Evolutionary conservation across 768 basidiomycete species (phyloP).

Genomic region (Pulveroboletus sp.): DNA sequence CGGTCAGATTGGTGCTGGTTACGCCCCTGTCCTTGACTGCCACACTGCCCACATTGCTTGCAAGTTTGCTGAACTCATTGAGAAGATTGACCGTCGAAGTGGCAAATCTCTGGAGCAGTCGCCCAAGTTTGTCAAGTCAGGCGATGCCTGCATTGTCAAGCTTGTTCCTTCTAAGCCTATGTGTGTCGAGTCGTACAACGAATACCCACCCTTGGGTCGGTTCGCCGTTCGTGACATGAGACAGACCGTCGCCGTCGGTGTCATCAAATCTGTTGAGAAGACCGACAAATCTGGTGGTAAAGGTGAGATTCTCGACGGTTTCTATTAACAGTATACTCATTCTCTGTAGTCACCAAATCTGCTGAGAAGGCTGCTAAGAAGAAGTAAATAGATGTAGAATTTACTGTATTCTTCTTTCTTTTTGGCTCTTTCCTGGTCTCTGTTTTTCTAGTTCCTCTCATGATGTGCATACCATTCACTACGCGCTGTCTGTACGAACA

Average conservation of each 20-base stretch:
- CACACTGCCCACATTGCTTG: conserved; percentile 99
- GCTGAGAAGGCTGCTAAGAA: conserved; percentile 96
- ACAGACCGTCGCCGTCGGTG: conserved; percentile 97
- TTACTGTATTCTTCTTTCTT: conserved; percentile 54
- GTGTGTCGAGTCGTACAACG: conserved; percentile 90
- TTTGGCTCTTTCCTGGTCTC: conserved; percentile 40
- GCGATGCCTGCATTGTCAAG: conserved; percentile 99
- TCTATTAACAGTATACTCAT: conserved; percentile 7
- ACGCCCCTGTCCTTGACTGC: conserved; percentile 98
- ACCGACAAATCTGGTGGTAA: conserved; percentile 86
- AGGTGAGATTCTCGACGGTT: conserved; percentile 42
- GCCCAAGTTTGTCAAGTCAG: conserved; percentile 99
- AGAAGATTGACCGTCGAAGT: conserved; percentile 99
- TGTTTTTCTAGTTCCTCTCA: conserved; percentile 29
- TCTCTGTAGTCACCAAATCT: conserved; percentile 75
- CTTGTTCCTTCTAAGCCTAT: conserved; percentile 95
- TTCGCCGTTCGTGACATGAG: conserved; percentile 99
- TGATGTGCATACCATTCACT: conserved; percentile 35
- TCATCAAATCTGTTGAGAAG: conserved; percentile 98
- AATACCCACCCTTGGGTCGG: conserved; percentile 99
- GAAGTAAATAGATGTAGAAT: conserved; percentile 87
- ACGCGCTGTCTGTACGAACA: conserved; percentile 47
- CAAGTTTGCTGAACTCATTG: conserved; percentile 97
- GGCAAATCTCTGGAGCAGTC: conserved; percentile 84
- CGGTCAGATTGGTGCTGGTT: conserved; percentile 98